Evolutionary conservation across 768 basidiomycete genomes (phyloP), one percentile per base, ranked within the genome.

Genomic region (Tricholoma flavovirens): DNA sequence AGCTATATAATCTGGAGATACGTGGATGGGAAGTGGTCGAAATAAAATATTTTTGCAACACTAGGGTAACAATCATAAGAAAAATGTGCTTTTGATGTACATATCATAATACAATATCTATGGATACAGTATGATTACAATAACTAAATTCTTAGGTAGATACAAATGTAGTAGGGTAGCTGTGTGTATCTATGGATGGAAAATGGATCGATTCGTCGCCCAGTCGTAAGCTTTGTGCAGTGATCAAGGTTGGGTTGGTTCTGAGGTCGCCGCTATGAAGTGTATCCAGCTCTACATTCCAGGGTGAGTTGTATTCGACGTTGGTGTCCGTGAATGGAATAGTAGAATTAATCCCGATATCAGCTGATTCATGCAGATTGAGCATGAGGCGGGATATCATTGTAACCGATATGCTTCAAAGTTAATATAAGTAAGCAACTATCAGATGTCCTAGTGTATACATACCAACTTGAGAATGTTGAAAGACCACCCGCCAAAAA

Each of bases 311-410:
- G 55, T 61, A 65, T 51, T 65, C 63, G n/a, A 65, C 54, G 10
- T 60, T 54, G 5, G 64, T 70, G 32, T 51, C 60, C n/a, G 59
- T 66, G 3, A 54, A 12, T 53, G 56, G 58, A 11, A 53, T 53
- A 4, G 64, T 71, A 30, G 68, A 68, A 56, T 65, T 68, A 8
- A 76, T 70, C 1, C 75, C 74, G 10, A 59, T 53, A 21, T 69
- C 62, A 8, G 74, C 75, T 21, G 66, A 72, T 65, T 73, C 65
- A 60, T 82, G 76, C 5, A 83, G 71, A 63, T 83, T 82, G 38
- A 83, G 74, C 73, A 82, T 79, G 1, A 83, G 73, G 9, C 80
- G 79, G 11, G 79, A 81, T 69, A 82, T 75, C 74, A 82, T 72
- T 1, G 73, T 76, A 8, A 81, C 71, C 4, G 81, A 78, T 11